phyloP scores from a whole-genome alignment of 768 basidiomycete species.

The Lactarius sanguifluus region DNA sequence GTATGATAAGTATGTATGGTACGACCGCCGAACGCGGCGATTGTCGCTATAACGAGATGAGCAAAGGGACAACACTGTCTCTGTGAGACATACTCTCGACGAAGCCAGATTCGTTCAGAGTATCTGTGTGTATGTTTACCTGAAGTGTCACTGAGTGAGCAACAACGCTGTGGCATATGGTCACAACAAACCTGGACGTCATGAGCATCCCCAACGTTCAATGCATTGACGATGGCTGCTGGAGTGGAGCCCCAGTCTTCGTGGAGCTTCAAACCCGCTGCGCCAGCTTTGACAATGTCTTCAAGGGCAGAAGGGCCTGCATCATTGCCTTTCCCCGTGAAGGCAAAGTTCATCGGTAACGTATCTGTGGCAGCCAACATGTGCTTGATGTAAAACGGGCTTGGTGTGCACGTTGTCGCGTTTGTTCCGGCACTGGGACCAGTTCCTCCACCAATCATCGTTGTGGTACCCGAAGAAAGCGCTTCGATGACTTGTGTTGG shows the following conservation, averaged over 20 bases:
- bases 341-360: conserved; percentile 87
- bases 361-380: conserved; percentile 94
- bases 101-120: conserved; percentile 95
- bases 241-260: conserved; percentile 98
- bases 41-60: conserved; percentile 59
- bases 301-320: conserved; percentile 68
- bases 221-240: conserved; percentile 67
- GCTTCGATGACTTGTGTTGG: conserved; percentile 90
- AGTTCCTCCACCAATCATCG: conserved; percentile 94
- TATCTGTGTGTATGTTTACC: conserved; percentile 97
- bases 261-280: conserved; percentile 89
- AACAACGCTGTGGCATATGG: neutral
- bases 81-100: conserved; percentile 69
- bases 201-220: conserved; percentile 84
- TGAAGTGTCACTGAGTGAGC: conserved; percentile 31
- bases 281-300: conserved; percentile 82
- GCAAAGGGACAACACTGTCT: neutral
- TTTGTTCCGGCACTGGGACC: conserved; percentile 88
- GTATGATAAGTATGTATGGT: conserved; percentile 98
- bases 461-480: conserved; percentile 80
- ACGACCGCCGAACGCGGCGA: conserved; percentile 82
- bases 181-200: conserved; percentile 77
- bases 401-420: conserved; percentile 94
- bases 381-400: conserved; percentile 81
- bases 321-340: conserved; percentile 98